Base-by-base conservation (phyloP, 306 rosid genomes). In the Mimosa pudica region DNA sequence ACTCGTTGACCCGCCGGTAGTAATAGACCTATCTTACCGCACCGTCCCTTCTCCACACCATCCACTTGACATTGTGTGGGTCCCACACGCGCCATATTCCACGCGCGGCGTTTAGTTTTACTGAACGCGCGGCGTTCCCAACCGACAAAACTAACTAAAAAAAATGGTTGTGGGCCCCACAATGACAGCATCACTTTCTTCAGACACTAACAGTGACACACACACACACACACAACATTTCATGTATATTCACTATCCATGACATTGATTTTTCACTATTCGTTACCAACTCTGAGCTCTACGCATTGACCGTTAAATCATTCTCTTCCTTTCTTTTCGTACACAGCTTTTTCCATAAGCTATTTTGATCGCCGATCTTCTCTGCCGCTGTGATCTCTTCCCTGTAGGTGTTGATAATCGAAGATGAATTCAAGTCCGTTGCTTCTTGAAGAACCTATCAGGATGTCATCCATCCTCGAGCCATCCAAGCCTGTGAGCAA, bases 381-480 rank as follows among this genome's bases (percentile, higher is more conserved):
- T 24, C 30, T 24, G 30, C 13, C 44, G 32, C 3, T 33, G 4
- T 48, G 24, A 49, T 51, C 63, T 32, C 32, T 16, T 71, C 30
- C 3, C 35, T 69, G 55, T 24, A 11, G 38, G 44, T 18, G 6
- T 69, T 30, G 61, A 33, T 58, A 64, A 20, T 58, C 71, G 35
- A 82, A 81, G 70, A 93, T 93, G 98, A 88, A 80, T 13, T 75
- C 92, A 6, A 89, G 75, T 41, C 87, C 90, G 61, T 82, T 93
- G 88, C 86, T 93, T 78, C 92, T 91, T 8, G 93, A 93, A 73
- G 98, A 93, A 84, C 98, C 98, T 0, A 87, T 93, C 38, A 71
- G 98, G 84, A 93, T 93, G 98, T 87, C 91, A 38, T 88, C 98
- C 63, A 70, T 93, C 64, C 88, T 93, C 4, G 97, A 93, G 85